Base-by-base conservation (phyloP, 2,329 filamentous ascomycete species). In the Stagonosporopsis vannaccii region DNA sequence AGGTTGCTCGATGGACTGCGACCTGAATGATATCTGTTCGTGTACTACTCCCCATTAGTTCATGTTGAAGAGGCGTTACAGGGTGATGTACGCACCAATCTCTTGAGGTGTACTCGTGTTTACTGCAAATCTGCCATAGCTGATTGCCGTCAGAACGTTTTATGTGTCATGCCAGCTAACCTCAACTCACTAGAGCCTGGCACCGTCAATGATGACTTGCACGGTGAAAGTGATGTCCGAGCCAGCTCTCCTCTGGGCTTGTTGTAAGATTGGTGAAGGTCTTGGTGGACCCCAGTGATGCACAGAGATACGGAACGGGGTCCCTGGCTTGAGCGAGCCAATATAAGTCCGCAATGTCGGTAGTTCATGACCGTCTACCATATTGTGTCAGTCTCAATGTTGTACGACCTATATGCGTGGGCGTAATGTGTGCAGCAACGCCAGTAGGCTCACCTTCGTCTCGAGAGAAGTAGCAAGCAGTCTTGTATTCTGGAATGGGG, bases 401-500 rank as follows among this genome's bases (percentile, higher is more conserved):
- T 37, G n/a, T 5, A 41, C 17, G 11, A 7, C 22, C 6, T 12
- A 12, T 28, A 20, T 13, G 19, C 7, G 13, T 36, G 4, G 5
- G 15, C 11, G 13, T 20, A 15, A 9, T 6, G 20, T 9, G 8
- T 26, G n/a, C 8, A 22, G 13, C 23, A 22, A 39, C 3, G 23
- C 12, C n/a, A 15, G 61, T 11, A 9, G 23, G 55, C 69, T 70
- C 39, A 71, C 72, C 61, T 25, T 70, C 62, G 36, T 85, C 84
- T 54, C 77, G 78, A 32, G 87, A 83, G 28, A 89, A 86, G 72
- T 90, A 89, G 73, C 90, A 96, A 58, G 85, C 82, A 7, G 90
- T 91, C 70, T 87, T 88, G 81, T 95, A 96, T 76, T 96, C 92
- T 74, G 91, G 90, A 51, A 93, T 76, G 1, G 92, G 92, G 12